phyloP scores from a whole-genome alignment of 352 stramenopile genomes.

The Thalassiosira livingstoniorum region DNA sequence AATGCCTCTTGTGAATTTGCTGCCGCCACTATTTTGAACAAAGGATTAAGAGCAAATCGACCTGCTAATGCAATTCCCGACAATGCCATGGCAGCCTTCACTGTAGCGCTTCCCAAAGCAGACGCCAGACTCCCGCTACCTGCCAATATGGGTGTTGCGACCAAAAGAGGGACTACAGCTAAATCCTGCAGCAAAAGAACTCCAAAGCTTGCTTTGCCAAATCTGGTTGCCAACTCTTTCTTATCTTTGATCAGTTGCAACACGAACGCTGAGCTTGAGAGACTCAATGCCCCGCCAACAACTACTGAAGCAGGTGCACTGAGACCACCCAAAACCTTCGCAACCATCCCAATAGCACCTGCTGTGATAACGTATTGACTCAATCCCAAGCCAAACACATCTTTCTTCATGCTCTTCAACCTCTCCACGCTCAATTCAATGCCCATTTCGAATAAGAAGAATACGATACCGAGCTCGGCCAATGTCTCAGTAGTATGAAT shows the following conservation, averaged over 20 bases:
- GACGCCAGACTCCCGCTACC: slow-evolving; percentile 77
- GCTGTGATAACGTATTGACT: slow-evolving; percentile 85
- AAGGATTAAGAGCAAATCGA: slow-evolving; percentile 85
- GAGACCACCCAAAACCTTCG: slow-evolving; percentile 66
- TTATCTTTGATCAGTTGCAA: slow-evolving; percentile 89
- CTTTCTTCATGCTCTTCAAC: slow-evolving; percentile 87
- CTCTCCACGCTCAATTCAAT: slow-evolving; percentile 88
- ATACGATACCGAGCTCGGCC: slow-evolving; percentile 89
- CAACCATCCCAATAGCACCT: slow-evolving; percentile 61
- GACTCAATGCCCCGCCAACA: slow-evolving; percentile 85
- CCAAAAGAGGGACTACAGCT: slow-evolving; percentile 88
- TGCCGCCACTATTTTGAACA: slow-evolving; percentile 87
- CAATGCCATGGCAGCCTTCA: slow-evolving; percentile 87
- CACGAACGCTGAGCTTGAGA: slow-evolving; percentile 88
- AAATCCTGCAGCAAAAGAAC: slow-evolving; percentile 90
- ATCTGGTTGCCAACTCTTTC: slow-evolving; percentile 83
- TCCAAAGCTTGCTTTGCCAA: slow-evolving; percentile 88
- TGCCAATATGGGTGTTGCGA: slow-evolving; percentile 88
- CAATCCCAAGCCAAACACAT: slow-evolving; percentile 88
- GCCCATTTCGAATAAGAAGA: slow-evolving; percentile 92
- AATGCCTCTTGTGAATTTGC: slow-evolving; percentile 90
- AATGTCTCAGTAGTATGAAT: slow-evolving; percentile 84
- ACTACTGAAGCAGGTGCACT: slow-evolving; percentile 80
- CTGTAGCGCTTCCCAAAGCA: slow-evolving; percentile 80
- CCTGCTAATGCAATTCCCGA: slow-evolving; percentile 86